Evolutionary conservation across 345 rosid genomes (phyloP).

Genomic region (Brassica carinata): DNA sequence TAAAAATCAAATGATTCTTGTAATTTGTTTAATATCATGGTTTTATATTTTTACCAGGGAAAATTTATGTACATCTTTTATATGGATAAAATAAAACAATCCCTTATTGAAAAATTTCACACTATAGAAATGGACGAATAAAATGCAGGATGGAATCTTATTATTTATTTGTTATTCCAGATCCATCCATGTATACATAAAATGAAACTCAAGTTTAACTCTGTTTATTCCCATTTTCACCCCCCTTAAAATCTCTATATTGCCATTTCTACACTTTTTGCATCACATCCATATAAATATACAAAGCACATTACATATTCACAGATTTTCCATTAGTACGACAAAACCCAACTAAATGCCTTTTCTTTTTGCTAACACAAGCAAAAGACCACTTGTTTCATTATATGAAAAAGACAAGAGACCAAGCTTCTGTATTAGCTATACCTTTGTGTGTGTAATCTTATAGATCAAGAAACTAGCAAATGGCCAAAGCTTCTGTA

Average conservation of each 20-base stretch:
- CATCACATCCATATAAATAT: slow-evolving; percentile 28
- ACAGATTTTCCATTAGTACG: slow-evolving; percentile 31
- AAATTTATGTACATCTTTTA: background rate
- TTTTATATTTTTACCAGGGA: background rate
- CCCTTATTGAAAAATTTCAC: background rate
- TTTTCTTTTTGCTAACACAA: slow-evolving; percentile 7
- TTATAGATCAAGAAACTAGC: slow-evolving; percentile 32
- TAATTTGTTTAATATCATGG: background rate
- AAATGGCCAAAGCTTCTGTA: slow-evolving; percentile 18
- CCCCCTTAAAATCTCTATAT: slow-evolving; percentile 29
- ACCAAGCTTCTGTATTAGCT: slow-evolving; percentile 29
- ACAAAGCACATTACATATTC: slow-evolving; percentile 39
- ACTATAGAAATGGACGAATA: background rate
- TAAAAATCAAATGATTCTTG: background rate
- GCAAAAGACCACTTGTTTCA: slow-evolving; percentile 2
- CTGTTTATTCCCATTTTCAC: slow-evolving; percentile 33
- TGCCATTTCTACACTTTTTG: slow-evolving; percentile 35
- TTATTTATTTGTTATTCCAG: slow-evolving; percentile 14
- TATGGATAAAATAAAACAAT: background rate
- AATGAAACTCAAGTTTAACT: slow-evolving; percentile 17
- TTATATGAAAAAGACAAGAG: background rate
- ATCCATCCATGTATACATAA: slow-evolving; percentile 24
- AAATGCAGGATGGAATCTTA: slow-evolving; percentile 4
- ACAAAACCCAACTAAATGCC: slow-evolving; percentile 26
- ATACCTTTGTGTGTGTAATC: slow-evolving; percentile 16